Percentiles rank a stretch among this genome's conserved stretches.
phyloP scores from a whole-genome alignment of 208 protist genomes.

The Giardia duodenalis region DNA sequence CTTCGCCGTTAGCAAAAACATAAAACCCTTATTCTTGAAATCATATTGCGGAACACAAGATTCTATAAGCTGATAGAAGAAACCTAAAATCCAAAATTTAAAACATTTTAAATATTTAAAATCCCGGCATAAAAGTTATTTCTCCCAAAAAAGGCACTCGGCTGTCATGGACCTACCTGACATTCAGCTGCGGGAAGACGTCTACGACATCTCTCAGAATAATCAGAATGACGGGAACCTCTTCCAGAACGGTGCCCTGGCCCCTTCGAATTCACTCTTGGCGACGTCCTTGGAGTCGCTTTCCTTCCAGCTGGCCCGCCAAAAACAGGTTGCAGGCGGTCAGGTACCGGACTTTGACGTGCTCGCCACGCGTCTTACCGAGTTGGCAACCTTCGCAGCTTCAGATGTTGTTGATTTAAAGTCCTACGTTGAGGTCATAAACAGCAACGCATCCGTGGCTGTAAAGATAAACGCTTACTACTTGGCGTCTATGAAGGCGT shows the following conservation, averaged over 20 bases:
- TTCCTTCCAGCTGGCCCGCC: neutral
- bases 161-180: no score
- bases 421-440: neutral
- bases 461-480: neutral
- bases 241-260: neutral
- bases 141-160: no score
- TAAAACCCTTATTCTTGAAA: neutral
- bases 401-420: neutral
- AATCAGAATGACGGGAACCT: neutral
- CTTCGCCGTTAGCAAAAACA: neutral
- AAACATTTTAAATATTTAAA: no score
- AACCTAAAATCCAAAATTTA: no score
- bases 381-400: neutral
- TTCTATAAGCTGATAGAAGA: no score
- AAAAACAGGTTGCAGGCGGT: neutral
- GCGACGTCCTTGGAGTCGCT: neutral
- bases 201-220: no score
- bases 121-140: no score
- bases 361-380: neutral
- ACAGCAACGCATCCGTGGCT: neutral
- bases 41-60: no score
- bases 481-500: neutral
- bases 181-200: no score
- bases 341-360: neutral
- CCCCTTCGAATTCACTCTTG: neutral